A percentile compares a stretch with the other conserved stretches of the same genome.
Evolutionary conservation across 306 rosid species (phyloP).

Genomic region (Medicago truncatula): DNA sequence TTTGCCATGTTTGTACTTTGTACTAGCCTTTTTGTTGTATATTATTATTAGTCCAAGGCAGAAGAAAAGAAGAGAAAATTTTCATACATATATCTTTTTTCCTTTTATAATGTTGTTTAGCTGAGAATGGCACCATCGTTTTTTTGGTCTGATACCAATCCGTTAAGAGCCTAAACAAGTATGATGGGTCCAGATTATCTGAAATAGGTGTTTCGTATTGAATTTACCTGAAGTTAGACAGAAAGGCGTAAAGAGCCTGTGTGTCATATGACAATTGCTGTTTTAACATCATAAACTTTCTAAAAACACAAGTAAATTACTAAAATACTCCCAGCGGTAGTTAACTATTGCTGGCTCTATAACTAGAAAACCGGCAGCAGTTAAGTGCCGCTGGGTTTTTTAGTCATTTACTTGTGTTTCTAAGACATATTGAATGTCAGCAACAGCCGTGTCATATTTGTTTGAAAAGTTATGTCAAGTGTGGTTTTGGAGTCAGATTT

Average conservation of each 20-base stretch:
- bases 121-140: conserved; percentile 15
- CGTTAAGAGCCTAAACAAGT: neutral
- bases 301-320: too few relatives aligned
- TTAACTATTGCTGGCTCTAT: too few relatives aligned
- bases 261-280: too few relatives aligned
- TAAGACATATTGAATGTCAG: too few relatives aligned
- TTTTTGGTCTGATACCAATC: neutral
- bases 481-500: neutral
- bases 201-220: neutral
- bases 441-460: too few relatives aligned
- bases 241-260: neutral
- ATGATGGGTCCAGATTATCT: neutral
- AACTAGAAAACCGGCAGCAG: too few relatives aligned
- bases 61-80: conserved; percentile 34
- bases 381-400: too few relatives aligned
- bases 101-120: conserved; percentile 16
- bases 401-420: too few relatives aligned
- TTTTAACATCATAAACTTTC: too few relatives aligned
- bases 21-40: conserved; percentile 47
- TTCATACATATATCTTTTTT: conserved; percentile 21
- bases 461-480: neutral
- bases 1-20: conserved; percentile 42
- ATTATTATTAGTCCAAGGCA: conserved; percentile 47
- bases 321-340: too few relatives aligned
- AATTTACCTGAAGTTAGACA: neutral